Base-by-base conservation (phyloP, 2,329 filamentous ascomycete species). In the Colletotrichum sp. region DNA sequence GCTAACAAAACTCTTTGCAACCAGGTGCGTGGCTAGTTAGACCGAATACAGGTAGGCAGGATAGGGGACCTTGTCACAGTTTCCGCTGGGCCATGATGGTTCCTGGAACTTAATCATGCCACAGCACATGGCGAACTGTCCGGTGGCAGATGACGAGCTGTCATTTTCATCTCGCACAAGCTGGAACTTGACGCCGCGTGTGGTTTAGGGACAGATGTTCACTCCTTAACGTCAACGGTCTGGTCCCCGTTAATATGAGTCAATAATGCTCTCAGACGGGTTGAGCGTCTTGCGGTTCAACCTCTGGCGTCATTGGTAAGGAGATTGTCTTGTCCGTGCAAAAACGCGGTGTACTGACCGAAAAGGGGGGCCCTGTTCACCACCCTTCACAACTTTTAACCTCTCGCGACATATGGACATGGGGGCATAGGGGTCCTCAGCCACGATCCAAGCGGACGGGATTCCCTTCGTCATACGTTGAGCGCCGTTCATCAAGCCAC, bases 361-460 rank as follows among this genome's bases (percentile, higher is more conserved):
- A 43, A 34, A 38, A 28, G 21, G 34, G 34, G 24, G 6, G 43
- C 43, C 43, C 43, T 21, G 43, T 52, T 13, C n/a, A 52, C 13
- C 18, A n/a, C 24, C 34, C 12, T 70, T 48, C 32, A 56, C 32
- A 7, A 21, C 55, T 63, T 63, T 43, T 63, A 36, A 43, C 61
- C 34, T 43, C 36, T 7, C 21, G 8, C 21, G 58, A 64, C 32
- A 63, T 63, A 63, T 72, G 32, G 72, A 55, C 69, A 74, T 61
- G 61, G 73, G 30, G 65, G 63, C 63, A 68, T 52, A 73, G 63
- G 69, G 69, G 69, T 73, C 69, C 69, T 75, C 63, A 63, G 69
- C 73, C 73, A 75, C 69, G 67, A 75, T 59, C 73, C 73, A 64
- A 69, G 73, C 58, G 63, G 69, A 68, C 28, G 73, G 69, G 21